Evolutionary conservation across 108 stramenopile genomes (phyloP), one percentile per base, ranked within the genome.

Genomic region (Cylindrotheca closterium): DNA sequence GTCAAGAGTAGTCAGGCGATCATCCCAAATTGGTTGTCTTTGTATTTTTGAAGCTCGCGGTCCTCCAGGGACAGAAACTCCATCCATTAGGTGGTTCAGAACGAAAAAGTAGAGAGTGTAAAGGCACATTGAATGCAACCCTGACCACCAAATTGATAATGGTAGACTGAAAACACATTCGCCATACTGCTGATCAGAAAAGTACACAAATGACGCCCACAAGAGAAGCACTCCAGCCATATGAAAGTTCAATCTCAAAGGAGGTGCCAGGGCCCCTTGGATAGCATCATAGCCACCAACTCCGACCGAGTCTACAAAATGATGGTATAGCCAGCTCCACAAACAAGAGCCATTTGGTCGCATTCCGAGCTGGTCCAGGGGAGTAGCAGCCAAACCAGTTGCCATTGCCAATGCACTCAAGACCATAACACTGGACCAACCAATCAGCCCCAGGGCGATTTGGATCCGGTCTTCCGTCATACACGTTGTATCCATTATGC

Each of bases 1-100:
- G 3, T 55, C 51, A 18, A 42, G 58, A 30, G 45, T 1, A 22
- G 51, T 60, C 12, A 29, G 27, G n/a, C 37, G 50, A 51, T 84
- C 61, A 8, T 74, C 67, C 88, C 88, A 93, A 37, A 81, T 42
- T 8, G 91, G 91, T 21, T 60, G 64, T 12, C 91, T 79, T 10
- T 62, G 60, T 49, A 93, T 87, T 63, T 80, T 87, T 65, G 77
- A 85, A 18, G 68, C 64, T 55, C 91, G 79, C 0, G 91, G 80
- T 60, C 91, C 91, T 23, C 86, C 91, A 2, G 91, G 88, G 60
- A 81, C 60, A 48, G 81, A 83, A 0, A 93, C 91, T 26, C 81
- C 85, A 25, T 65, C 75, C 64, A 79, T 50, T 4, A 72, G 30
- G 34, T 70, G 18, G 50, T 74, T 47, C 18, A 67, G 51, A 2